Base-by-base conservation (phyloP, 108 stramenopile species). In the Cyclotella kingstonii region DNA sequence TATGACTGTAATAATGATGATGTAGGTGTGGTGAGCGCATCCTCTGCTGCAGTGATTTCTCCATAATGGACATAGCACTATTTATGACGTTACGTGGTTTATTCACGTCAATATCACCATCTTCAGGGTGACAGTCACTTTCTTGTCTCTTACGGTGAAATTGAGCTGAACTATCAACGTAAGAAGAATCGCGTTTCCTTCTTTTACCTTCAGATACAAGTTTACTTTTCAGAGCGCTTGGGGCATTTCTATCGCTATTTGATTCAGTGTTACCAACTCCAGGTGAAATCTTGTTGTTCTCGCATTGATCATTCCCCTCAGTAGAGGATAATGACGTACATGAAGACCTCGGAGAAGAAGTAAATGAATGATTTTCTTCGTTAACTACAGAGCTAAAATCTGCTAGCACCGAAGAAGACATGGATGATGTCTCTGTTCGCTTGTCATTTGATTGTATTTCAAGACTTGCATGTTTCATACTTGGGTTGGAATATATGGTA, bases 301-400 rank as follows among this genome's bases (percentile, higher is more conserved):
- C 40, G 15, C 50, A 40, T 15, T 45, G 28, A 15, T 70, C 19
- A n/a, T 15, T 26, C 34, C 41, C 43, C 8, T 68, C 61, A 14
- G 56, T 30, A 1, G 57, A 38, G 34, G 57, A 39, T n/a, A 72
- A 18, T 7, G 68, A 69, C 11, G 61, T 59, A 29, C 45, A 54
- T 27, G 60, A 45, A 29, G 74, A 76, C 18, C 59, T 61, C 14
- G 67, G 60, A 8, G 67, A 62, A 19, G 48, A 61, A 14, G 60
- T 68, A 41, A 45, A 54, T 18, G 53, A 54, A 25, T 61, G 43
- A 33, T 55, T 18, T 23, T 64, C 69, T 36, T 70, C 70, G 34
- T 72, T 72, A 40, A 76, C 52, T 4, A 50, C 68, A n/a, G 73
- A 75, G 60, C 73, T 75, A 30, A 75, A 75, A 46, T 75, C 73